phyloP scores from a whole-genome alignment of 2,329 filamentous ascomycete genomes.

The Fusarium graminum region DNA sequence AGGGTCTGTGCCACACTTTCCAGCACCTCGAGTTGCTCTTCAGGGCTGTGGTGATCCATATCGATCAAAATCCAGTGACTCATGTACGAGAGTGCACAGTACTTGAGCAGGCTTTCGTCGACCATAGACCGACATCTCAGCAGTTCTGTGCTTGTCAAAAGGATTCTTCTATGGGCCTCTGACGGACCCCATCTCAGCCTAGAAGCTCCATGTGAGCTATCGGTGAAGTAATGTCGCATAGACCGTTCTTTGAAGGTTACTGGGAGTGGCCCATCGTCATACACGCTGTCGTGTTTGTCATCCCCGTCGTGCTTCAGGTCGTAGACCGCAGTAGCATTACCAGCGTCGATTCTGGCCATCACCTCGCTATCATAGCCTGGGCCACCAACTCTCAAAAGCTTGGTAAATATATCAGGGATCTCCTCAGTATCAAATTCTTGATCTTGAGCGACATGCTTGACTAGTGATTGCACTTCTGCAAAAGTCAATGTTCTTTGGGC shows the following conservation, averaged over 20 bases:
- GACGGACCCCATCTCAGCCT: constrained; percentile 24
- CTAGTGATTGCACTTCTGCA: constrained; percentile 41
- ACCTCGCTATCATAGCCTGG: constrained; percentile 44
- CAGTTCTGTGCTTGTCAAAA: constrained; percentile 36
- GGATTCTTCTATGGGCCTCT: constrained; percentile 46
- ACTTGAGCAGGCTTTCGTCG: not conserved
- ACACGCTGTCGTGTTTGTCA: constrained; percentile 30
- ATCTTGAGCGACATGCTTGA: constrained; percentile 36
- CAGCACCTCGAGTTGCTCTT: constrained; percentile 43
- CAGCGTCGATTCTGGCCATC: constrained; percentile 10
- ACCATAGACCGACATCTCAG: not conserved
- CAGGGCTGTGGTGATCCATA: constrained; percentile 23
- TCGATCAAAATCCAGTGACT: constrained; percentile 38
- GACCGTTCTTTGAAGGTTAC: constrained; percentile 51
- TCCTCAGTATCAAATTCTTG: constrained; percentile 47
- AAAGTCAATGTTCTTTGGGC: constrained; percentile 43
- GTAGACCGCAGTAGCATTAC: constrained; percentile 20
- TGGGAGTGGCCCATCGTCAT: constrained; percentile 46
- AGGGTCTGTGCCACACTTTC: constrained; percentile 37
- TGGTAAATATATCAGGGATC: constrained; percentile 44
- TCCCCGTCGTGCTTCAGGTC: constrained; percentile 40
- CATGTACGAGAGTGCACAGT: not conserved
- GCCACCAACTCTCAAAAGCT: constrained; percentile 47
- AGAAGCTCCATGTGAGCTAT: constrained; percentile 14
- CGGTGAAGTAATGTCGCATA: constrained; percentile 48